phyloP scores from a whole-genome alignment of 805 yeast genomes.

The Cyberlindnera xishuangbannaensis region DNA sequence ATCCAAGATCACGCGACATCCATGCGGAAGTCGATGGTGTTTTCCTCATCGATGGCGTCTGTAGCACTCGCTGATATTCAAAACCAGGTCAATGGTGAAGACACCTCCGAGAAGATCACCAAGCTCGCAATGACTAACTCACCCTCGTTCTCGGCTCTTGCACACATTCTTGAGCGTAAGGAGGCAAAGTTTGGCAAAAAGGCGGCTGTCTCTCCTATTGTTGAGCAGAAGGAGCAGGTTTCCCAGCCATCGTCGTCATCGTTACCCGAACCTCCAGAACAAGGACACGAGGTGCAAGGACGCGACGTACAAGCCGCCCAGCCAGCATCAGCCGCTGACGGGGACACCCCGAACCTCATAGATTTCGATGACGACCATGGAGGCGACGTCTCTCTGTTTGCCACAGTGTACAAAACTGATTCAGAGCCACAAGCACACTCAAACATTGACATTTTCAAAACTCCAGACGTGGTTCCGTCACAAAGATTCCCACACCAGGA shows the following conservation, averaged over 20 bases:
- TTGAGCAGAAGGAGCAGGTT: too few species aligned
- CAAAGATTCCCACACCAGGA: constrained; percentile 15
- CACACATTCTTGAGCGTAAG: constrained; percentile 34
- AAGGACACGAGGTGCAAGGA: too few species aligned
- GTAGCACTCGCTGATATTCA: too few species aligned
- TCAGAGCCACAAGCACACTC: too few species aligned
- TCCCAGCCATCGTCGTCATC: too few species aligned
- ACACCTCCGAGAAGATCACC: constrained; percentile 4
- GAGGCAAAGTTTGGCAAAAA: constrained; percentile 21
- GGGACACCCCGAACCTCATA: constrained; percentile 29
- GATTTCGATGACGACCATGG: constrained; percentile 30
- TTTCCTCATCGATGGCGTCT: constrained; percentile 23
- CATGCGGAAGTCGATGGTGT: constrained; percentile 20
- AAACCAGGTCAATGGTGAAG: constrained; percentile 3
- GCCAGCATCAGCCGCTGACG: background rate
- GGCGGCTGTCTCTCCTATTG: constrained; percentile 2
- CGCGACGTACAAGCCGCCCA: too few species aligned
- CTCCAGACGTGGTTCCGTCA: constrained; percentile 21
- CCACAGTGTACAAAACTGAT: background rate
- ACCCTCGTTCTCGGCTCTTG: constrained; percentile 39
- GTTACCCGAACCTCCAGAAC: too few species aligned
- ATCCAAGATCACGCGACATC: constrained; percentile 17
- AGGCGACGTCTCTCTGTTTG: background rate
- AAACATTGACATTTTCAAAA: constrained; percentile 21
- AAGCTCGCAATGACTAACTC: constrained; percentile 34